These are phyloP conservation scores for Bassia scoparia DNA, from an alignment of 148 eudicot species.

Conservation along the genomic window DNA sequence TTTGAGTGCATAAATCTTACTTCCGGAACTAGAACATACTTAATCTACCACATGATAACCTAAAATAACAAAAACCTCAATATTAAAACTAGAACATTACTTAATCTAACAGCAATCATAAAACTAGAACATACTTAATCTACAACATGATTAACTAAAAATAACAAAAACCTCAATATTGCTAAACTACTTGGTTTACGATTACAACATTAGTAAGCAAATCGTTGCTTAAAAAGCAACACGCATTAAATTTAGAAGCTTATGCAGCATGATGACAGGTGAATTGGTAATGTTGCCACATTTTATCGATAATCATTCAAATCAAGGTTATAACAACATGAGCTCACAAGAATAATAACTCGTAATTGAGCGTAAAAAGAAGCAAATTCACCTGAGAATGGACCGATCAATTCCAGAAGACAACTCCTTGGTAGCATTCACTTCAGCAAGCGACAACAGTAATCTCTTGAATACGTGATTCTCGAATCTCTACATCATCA, in stretches of 20 bases:
- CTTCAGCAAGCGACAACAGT: slow-evolving; percentile 25
- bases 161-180: not conserved
- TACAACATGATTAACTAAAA: not conserved
- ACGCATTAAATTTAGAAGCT: not conserved
- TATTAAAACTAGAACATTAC: not conserved
- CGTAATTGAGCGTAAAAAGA: not conserved
- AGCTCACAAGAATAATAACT: too few species aligned
- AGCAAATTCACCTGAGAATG: slow-evolving; percentile 22
- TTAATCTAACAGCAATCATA: not conserved
- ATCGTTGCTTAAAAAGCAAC: not conserved
- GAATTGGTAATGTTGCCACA: not conserved
- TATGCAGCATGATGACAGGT: not conserved
- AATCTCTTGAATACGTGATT: slow-evolving; percentile 19
- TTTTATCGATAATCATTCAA: not conserved
- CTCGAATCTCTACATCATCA: slow-evolving; percentile 19
- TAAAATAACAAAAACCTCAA: not conserved
- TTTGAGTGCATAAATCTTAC: too few species aligned
- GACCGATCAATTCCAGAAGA: slow-evolving; percentile 24
- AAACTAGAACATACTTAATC: not conserved
- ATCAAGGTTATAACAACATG: not conserved
- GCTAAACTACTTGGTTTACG: not conserved
- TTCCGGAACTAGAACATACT: not conserved
- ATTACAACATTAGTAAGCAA: not conserved
- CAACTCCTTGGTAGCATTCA: slow-evolving; percentile 14
- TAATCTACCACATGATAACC: not conserved